Base-by-base conservation (phyloP, 805 yeast genomes). In the Hanseniaspora osmophila region DNA sequence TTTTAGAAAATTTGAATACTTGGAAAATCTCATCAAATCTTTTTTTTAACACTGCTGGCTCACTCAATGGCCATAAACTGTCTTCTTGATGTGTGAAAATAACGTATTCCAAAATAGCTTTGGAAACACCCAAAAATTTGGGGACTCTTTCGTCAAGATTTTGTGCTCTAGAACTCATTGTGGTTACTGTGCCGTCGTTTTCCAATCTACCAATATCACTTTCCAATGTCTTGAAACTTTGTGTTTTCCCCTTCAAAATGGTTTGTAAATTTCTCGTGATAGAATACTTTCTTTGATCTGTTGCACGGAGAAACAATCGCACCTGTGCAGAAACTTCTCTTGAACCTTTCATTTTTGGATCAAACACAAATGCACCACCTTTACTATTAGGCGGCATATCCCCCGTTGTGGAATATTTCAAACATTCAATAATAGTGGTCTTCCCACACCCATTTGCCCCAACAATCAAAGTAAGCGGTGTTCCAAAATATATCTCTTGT, bases 51-150 rank as follows among this genome's bases (percentile, higher is more conserved):
- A 73, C 73, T 2, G 94, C 71, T 1, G 98, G 94, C 61, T 92
- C 99, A 53, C 88, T 76, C 42, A 92, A 68, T 1, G 99, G 99
- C 99, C 99, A 92, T 29, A 86, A 63, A 54, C 90, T 80, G 49
- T 92, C 99, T 56, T 92, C 99, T 60, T 92, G 99, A 57, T 92
- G 99, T 57, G 98, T 90, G 63, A 92, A 92, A 1, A 90, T 80
- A 38, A 92, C 98, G 59, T 86, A 85, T 52, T 90, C 95, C 44
- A 92, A 64, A 45, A 92, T 77, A 0, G 97, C 84, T 48, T 77
- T 75, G 0, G 95, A 83, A 1, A 88, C 95, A 6, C 98, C 99
- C 46, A 92, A 67, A 50, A 78, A 79, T 19, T 72, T 69, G 1
- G 97, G 96, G 35, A 92, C 79, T 46, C 81, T 81, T 5, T 71